These are phyloP conservation scores for Backusella macrospora DNA, from an alignment of 192 early-diverging fungal species.

Conservation along the genomic window DNA sequence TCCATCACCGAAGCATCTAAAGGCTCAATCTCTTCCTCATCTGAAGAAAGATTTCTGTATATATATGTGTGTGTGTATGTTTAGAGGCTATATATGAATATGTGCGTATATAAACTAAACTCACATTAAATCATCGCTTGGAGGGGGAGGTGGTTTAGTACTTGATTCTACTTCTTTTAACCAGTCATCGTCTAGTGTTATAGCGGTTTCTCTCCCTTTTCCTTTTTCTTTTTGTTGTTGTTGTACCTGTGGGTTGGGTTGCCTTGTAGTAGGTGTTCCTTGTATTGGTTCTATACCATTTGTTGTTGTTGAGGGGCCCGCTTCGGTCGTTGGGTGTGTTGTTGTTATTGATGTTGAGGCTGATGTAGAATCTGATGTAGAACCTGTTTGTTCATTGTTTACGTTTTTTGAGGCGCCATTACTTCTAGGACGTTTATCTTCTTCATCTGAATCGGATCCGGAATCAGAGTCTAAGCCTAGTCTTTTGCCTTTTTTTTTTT, in stretches of 20 bases:
- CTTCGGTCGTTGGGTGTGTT: background rate
- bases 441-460: background rate
- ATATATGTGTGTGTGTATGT: too few relatives aligned
- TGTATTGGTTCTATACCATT: background rate
- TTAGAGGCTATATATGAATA: too few relatives aligned
- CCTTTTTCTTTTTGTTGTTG: background rate
- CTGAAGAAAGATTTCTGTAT: background rate
- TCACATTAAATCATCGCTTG: background rate
- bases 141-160: background rate
- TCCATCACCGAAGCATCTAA: background rate
- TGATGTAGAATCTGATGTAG: background rate
- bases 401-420: background rate
- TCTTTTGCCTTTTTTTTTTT: background rate
- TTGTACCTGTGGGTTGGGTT: background rate
- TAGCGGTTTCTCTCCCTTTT: too few relatives aligned
- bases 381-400: background rate
- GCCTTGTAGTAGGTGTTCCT: background rate
- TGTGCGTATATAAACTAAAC: background rate
- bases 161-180: background rate
- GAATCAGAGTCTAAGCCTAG: background rate
- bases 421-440: background rate
- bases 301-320: background rate
- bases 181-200: background rate
- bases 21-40: background rate
- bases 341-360: background rate